Evolutionary conservation across 495 filamentous ascomycete species (phyloP), one percentile per base, ranked within the genome.

Genomic region (Cudoniella acicularis): DNA sequence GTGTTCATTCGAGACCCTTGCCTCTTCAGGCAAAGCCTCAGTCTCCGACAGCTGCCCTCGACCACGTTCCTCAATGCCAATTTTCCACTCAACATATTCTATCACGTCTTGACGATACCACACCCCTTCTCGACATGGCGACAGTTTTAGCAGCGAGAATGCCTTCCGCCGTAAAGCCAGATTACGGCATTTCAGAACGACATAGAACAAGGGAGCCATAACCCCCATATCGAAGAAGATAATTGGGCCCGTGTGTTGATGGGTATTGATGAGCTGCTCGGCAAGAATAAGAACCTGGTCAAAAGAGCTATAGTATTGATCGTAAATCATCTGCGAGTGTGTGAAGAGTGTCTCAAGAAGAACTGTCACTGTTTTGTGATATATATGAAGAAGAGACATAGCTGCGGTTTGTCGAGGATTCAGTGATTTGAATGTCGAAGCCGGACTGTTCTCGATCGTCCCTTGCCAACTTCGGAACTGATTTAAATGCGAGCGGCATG

Each of bases 341-440:
- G 50, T 40, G 50, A 52, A 52, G 16, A 52, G 22, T 52, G 50
- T 52, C 26, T 52, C 24, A 40, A 52, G 50, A 30, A 52, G 11
- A 17, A 52, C 18, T 18, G 50, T 17, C 26, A 52, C 16, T 17
- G 22, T 16, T 30, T 17, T 52, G 26, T 52, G 22, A 23, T 52
- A 52, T 17, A 52, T 30, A 13, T 52, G 10, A 17, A 52, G 30
- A 36, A 36, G 30, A 36, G 6, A 13, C 30, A 36, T 36, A 36
- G 30, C 30, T 13, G 30, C 30, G 30, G 30, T 36, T 13, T 36
- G 30, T 36, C 30, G 30, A 36, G 30, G 30, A 36, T 36, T 36
- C 30, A 36, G 30, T 36, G 30, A 36, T 13, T 4, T 36, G 30
- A 36, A 36, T 36, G 30, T 36, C 30, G 30, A 36, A 36, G 30